Evolutionary conservation across 371 early-diverging fungal genomes (phyloP), one percentile per base, ranked within the genome.

Genomic region (Mortierella sp.): DNA sequence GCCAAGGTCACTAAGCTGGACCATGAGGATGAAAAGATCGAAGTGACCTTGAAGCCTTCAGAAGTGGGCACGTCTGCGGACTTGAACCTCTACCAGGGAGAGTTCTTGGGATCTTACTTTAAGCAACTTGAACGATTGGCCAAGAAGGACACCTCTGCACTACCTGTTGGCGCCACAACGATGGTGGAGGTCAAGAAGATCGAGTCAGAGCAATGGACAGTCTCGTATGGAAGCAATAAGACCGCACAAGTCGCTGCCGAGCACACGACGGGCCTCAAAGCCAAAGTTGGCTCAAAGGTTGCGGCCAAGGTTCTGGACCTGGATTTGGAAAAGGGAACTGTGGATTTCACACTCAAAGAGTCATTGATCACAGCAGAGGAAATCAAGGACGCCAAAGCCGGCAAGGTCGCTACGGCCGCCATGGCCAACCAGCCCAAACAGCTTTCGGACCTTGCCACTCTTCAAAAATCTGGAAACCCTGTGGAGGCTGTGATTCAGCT

Each of bases 1-100:
- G 86, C 86, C 24, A 67, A 61, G 47, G 84, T 93, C 18, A 65
- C 68, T 47, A 66, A 63, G 31, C 70, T 90, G 8, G 85, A 89
- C 24, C 41, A 38, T 6, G 81, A 72, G 19, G 68, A 60, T 28
- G 66, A 78, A 9, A 79, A 80, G 58, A 62, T 85, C 18, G 80
- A 82, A 13, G 71, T 91, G 24, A 81, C 85, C n/a, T 73, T 92
- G 58, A 92, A 93, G 78, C 72, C 78, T 28, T 90, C 92, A 0
- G 80, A 66, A 3, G 79, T 78, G 13, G 66, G 72, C 10, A 38
- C 70, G 16, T 54, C 66, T 3, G 71, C 69, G 4, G 72, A 82
- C 1, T 68, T 71, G 23, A 46, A 57, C 24, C 7, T 65, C 27
- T 83, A 74, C 66, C 72, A 81, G 26, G 81, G 72, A 24, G 84